Conservation (phyloP, 345 rosid genomes). For the Citrus trifoliata region DNA sequence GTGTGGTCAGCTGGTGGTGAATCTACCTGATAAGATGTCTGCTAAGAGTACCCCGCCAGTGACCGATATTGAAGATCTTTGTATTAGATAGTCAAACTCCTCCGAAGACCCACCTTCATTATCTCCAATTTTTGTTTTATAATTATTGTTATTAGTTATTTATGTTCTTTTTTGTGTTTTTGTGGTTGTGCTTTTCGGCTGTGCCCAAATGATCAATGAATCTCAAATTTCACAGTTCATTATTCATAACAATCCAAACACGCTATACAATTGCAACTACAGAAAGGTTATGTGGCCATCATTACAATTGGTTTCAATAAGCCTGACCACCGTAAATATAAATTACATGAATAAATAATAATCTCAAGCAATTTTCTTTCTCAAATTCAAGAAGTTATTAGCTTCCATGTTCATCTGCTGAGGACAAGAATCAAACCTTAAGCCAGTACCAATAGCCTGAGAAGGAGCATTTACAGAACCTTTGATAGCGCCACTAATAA, state of each 20-base stretch:
- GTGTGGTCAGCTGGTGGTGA: conserved; percentile 91
- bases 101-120: background rate
- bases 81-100: conserved; percentile 20
- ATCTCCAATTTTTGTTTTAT: conserved; percentile 1
- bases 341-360: background rate
- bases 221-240: background rate
- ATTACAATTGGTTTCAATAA: background rate
- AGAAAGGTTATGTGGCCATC: background rate
- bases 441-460: background rate
- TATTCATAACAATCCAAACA: background rate
- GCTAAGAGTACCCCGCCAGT: conserved; percentile 24
- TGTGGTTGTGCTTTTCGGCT: background rate
- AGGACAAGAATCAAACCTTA: background rate
- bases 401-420: background rate
- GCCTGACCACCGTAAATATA: background rate
- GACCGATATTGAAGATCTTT: conserved; percentile 91
- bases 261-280: conserved; percentile 5
- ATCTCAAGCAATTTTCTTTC: background rate
- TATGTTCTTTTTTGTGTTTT: background rate
- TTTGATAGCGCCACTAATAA: conserved; percentile 1
- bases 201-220: background rate
- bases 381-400: background rate
- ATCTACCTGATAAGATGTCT: conserved; percentile 40
- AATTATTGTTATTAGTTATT: no score
- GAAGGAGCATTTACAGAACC: conserved; percentile 5